A percentile compares a stretch with the other conserved stretches of the same genome.
These are phyloP conservation scores for Fusarium mundagurra DNA, from an alignment of 2,329 filamentous ascomycete species.

Conservation along the genomic window DNA sequence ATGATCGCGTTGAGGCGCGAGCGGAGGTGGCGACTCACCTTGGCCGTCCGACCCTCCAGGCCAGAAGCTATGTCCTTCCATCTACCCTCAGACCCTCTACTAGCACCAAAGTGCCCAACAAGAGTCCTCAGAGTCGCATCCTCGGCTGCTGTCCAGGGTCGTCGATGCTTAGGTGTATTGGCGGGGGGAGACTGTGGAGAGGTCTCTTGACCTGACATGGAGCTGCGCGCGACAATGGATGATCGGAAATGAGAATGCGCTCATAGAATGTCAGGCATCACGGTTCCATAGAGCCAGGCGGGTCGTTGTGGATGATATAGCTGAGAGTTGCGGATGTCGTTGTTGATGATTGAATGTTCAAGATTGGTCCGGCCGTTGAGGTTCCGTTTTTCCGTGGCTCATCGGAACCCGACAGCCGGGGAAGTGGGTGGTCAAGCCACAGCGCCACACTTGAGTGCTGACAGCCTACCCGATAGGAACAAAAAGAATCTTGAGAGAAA, in stretches of 20 bases:
- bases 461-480: background rate
- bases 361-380: constrained; percentile 11
- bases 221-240: background rate
- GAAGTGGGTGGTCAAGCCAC: background rate
- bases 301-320: background rate
- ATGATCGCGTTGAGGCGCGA: background rate
- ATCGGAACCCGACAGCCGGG: constrained; percentile 2
- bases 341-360: constrained; percentile 20
- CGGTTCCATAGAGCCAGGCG: constrained; percentile 7
- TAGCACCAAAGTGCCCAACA: constrained; percentile 43
- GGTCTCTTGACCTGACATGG: constrained; percentile 39
- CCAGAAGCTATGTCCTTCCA: constrained; percentile 44
- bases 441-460: background rate
- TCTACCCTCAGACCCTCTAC: constrained; percentile 39
- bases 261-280: constrained; percentile 2
- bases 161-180: constrained; percentile 35
- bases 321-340: background rate
- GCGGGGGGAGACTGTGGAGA: constrained; percentile 37
- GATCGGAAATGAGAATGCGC: background rate
- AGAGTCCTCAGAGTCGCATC: constrained; percentile 42
- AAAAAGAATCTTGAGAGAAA: background rate
- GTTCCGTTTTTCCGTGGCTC: constrained; percentile 32
- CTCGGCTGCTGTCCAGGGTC: constrained; percentile 41
- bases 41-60: constrained; percentile 42
- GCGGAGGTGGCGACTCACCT: constrained; percentile 33